Conservation (phyloP, 768 basidiomycete genomes). For the Tricholoma hemisulphureum region DNA sequence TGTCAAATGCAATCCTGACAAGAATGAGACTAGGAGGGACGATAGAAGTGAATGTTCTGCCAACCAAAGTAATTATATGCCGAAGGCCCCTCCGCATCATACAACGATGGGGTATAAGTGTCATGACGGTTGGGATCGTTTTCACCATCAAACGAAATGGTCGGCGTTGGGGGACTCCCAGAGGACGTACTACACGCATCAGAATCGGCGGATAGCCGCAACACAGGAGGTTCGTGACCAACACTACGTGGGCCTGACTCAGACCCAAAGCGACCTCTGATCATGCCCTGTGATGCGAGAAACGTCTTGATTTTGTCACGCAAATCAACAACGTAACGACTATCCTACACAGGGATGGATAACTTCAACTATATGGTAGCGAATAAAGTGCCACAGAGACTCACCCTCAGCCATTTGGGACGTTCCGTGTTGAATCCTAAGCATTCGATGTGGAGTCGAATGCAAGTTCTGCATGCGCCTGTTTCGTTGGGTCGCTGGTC, state of each 20-base stretch:
- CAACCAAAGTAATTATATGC: slow-evolving; percentile 14
- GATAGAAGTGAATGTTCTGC: slow-evolving; percentile 23
- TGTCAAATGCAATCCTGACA: slow-evolving; percentile 11
- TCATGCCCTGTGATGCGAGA: slow-evolving; percentile 82
- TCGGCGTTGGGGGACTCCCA: slow-evolving; percentile 33
- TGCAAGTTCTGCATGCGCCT: slow-evolving; percentile 72
- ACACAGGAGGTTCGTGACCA: slow-evolving; percentile 56
- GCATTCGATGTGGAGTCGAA: slow-evolving; percentile 78
- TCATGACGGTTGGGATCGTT: slow-evolving; percentile 16
- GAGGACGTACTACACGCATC: slow-evolving; percentile 28
- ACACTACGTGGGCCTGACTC: slow-evolving; percentile 55
- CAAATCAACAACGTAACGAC: slow-evolving; percentile 61
- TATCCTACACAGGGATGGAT: slow-evolving; percentile 51
- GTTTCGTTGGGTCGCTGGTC: slow-evolving; percentile 66
- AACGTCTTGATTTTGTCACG: slow-evolving; percentile 79
- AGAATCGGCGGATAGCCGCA: slow-evolving; percentile 48
- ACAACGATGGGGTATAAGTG: slow-evolving; percentile 25
- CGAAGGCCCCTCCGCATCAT: slow-evolving; percentile 15
- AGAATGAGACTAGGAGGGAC: slow-evolving; percentile 11
- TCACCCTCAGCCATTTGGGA: slow-evolving; percentile 80
- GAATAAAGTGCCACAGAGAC: slow-evolving; percentile 25
- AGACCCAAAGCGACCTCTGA: slow-evolving; percentile 87
- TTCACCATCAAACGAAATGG: slow-evolving; percentile 25
- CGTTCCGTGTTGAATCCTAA: slow-evolving; percentile 84
- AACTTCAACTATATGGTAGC: neutral